Percentiles rank a stretch among this genome's conserved stretches.
Evolutionary conservation across 148 eudicot species (phyloP).

Genomic region (Silene conica): DNA sequence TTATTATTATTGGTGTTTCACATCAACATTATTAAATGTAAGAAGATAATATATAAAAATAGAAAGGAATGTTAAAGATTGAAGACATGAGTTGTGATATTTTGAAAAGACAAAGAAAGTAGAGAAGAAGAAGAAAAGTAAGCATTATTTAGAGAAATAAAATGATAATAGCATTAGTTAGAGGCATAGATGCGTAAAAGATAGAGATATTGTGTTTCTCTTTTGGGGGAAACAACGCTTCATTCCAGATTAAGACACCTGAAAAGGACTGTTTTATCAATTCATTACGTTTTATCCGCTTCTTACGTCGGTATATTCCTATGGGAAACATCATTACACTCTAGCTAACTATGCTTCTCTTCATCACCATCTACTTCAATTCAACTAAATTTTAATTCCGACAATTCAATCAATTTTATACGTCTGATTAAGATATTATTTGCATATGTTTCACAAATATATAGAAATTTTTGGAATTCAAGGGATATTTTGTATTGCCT

Average conservation of each 20-base stretch:
- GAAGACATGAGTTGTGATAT: conserved; percentile 12
- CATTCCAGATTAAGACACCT: conserved; percentile 21
- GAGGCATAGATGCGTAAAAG: conserved; percentile 12
- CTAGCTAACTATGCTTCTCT: too few relatives aligned
- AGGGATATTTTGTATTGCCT: too few relatives aligned
- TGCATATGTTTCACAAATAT: too few relatives aligned
- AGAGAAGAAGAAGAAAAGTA: conserved; percentile 15
- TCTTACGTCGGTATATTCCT: conserved; percentile 4
- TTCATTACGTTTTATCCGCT: neutral
- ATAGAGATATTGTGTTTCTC: conserved; percentile 24
- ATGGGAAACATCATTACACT: neutral
- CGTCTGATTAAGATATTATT: too few relatives aligned
- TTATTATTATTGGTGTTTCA: neutral
- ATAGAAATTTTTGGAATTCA: too few relatives aligned
- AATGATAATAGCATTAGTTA: conserved; percentile 5
- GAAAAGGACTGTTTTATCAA: conserved; percentile 1
- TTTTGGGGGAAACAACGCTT: conserved; percentile 22
- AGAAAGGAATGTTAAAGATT: conserved; percentile 16
- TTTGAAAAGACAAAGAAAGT: conserved; percentile 1
- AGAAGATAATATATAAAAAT: conserved; percentile 7
- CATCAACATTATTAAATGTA: conserved; percentile 12
- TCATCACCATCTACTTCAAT: too few relatives aligned
- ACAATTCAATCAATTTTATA: too few relatives aligned
- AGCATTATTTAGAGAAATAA: conserved; percentile 15
- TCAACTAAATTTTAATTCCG: too few relatives aligned